Evolutionary conservation across 1,139 yeast species (phyloP).

Genomic region (Barnettozyma hawaiiensis): DNA sequence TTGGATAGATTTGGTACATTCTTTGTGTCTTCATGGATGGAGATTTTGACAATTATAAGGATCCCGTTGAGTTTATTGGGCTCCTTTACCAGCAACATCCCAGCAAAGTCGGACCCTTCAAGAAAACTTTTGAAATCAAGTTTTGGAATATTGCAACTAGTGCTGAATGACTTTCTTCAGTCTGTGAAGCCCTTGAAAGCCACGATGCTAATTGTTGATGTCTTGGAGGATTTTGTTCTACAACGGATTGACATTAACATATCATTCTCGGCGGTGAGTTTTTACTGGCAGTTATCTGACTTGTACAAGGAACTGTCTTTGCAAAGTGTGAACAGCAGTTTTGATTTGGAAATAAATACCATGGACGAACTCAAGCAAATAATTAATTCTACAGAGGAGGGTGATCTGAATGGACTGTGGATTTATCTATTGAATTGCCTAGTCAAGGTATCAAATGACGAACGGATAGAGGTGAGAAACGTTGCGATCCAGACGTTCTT

Average conservation of each 20-base stretch:
- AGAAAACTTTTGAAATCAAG: constrained; percentile 52
- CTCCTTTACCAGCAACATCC: not conserved
- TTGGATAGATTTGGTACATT: constrained; percentile 71
- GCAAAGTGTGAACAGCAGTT: not conserved
- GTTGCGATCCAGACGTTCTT: constrained; percentile 87
- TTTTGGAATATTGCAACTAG: constrained; percentile 74
- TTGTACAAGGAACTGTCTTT: constrained; percentile 39
- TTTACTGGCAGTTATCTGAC: constrained; percentile 89
- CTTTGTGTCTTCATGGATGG: constrained; percentile 61
- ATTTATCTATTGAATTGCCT: constrained; percentile 56
- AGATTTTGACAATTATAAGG: constrained; percentile 62
- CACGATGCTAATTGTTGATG: constrained; percentile 59
- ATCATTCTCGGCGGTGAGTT: constrained; percentile 84
- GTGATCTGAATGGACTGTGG: constrained; percentile 39
- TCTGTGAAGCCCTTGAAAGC: constrained; percentile 55
- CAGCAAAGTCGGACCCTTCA: constrained; percentile 30
- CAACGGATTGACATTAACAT: constrained; percentile 75
- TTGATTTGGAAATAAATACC: constrained; percentile 7
- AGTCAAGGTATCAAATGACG: constrained; percentile 56
- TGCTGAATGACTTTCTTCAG: constrained; percentile 77
- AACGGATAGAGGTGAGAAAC: constrained; percentile 75
- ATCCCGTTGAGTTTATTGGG: constrained; percentile 51
- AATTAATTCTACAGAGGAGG: not conserved
- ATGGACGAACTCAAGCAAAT: not conserved
- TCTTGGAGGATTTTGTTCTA: constrained; percentile 62